Conservation (phyloP, 1,284 basidiomycete species). For the Ceratobasidium sp. region DNA sequence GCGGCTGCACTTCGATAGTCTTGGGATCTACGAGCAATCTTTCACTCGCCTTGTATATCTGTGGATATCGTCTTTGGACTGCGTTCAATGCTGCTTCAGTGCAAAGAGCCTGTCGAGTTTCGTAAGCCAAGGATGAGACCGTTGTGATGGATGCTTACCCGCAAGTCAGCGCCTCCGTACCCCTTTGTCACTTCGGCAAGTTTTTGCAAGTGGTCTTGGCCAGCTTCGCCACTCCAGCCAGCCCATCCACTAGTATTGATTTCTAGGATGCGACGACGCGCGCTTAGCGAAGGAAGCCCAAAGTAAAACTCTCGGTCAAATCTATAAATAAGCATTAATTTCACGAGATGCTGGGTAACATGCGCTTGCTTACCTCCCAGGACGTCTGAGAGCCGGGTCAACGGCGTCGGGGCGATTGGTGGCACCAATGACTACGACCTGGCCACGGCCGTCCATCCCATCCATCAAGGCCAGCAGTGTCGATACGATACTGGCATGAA, state of each 20-base stretch:
- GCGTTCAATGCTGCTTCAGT: conserved; percentile 98
- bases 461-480: conserved; percentile 98
- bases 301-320: conserved; percentile 99
- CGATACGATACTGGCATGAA: conserved; percentile 96
- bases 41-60: conserved; percentile 94
- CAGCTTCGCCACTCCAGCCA: conserved; percentile 70
- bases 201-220: conserved; percentile 66
- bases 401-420: conserved; percentile 98
- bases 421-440: conserved; percentile 79
- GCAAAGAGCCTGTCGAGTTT: conserved; percentile 77
- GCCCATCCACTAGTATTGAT: conserved; percentile 95
- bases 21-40: conserved; percentile 86
- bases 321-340: background rate
- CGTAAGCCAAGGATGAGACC: conserved; percentile 18
- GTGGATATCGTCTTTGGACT: conserved; percentile 94
- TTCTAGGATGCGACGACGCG: conserved; percentile 85
- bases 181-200: conserved; percentile 94
- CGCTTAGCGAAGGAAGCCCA: conserved; percentile 84
- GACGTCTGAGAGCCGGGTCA: conserved; percentile 92
- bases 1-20: conserved; percentile 83
- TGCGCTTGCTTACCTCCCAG: conserved; percentile 64
- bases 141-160: conserved; percentile 69
- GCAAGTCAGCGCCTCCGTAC: conserved; percentile 95
- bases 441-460: conserved; percentile 97
- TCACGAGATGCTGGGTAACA: background rate